Evolutionary conservation across 2,329 filamentous ascomycete species (phyloP), one percentile per base, ranked within the genome.

Genomic region (Alternaria sp.): DNA sequence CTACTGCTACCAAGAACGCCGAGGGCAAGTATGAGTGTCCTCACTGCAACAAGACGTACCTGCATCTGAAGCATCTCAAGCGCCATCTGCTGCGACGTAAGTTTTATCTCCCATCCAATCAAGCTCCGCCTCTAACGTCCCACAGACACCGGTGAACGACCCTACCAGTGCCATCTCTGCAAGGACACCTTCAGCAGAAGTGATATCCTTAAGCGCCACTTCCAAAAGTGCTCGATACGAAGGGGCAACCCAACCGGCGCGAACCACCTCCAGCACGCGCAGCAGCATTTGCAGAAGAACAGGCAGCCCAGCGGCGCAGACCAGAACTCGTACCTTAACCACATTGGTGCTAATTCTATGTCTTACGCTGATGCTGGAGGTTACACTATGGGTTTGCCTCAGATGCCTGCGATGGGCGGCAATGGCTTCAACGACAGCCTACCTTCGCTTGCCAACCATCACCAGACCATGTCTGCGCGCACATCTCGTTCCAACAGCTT

Each of bases 1-100:
- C 92, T 64, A 95, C 96, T 65, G 93, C 94, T 16, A 91, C 92
- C 70, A 97, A 98, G 84, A 94, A 98, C 79, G 93, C 93, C 8
- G 94, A 98, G 78, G 95, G 95, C 76, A 98, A 98, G 83, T 99
- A 96, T 77, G 94, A 95, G 61, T 99, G 95, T 82, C 93, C 93
- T 73, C 94, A 98, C 80, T 99, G 95, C 83, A 97, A 93, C 73
- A 98, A 98, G 85, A 97, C 94, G 7, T 99, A 99, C 77, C 85
- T 98, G 59, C 95, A 98, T 79, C 91, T 94, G 47, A 98, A 99
- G 85, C 95, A 98, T 81, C 81, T 98, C 71, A 98, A 98, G 87
- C 91, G 95, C 74, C 95, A 98, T 85, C 87, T 98, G 61, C 84
- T 98, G 71, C 87, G 95, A 86, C 95, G 94, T 97, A 87, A 93